Percentiles rank a stretch among this genome's conserved stretches.
These are phyloP conservation scores for sorghum (Sorghum bicolor) DNA, from an alignment of 176 grass and related monocot species.

Conservation along the genomic window Sorghum_bicolor_NCBIv3 NC_012871.2:68595501-68596000, in stretches of 20 bases:
- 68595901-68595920: not conserved
- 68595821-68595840: not conserved
- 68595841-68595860: not conserved
- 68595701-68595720: not conserved
- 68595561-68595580: not conserved
- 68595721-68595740: not conserved
- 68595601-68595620: not conserved
- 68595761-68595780: not conserved
- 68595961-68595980: not conserved
- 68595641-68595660: not conserved
- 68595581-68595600: not conserved
- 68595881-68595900: not conserved
- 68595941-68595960: not conserved
- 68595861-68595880: not conserved
- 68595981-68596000: not conserved
- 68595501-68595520: not conserved
- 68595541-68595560: not conserved
- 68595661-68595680: not conserved
- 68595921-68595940: not conserved
- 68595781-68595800: not conserved
- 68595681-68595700: not conserved
- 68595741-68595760: not conserved
- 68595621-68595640: not conserved
- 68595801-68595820: not conserved
- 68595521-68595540: no score